Evolutionary conservation across 345 rosid species (phyloP).

Genomic region (Acer campestre): DNA sequence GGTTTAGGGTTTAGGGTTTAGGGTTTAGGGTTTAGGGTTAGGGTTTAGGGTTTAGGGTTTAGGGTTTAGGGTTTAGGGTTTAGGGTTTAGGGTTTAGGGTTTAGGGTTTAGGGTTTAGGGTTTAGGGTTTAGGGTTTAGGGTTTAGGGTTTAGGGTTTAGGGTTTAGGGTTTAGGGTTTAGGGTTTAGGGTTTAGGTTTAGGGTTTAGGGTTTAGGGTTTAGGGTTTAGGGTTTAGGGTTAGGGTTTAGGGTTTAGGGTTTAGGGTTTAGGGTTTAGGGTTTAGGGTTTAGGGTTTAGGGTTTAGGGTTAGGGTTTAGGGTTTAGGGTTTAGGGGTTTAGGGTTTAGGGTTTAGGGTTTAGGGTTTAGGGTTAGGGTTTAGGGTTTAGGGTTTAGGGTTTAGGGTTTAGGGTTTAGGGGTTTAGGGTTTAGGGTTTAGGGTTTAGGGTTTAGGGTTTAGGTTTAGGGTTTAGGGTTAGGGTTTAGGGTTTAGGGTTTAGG

Average conservation of each 20-base stretch:
- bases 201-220: slow-evolving; percentile 9
- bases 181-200: slow-evolving; percentile 6
- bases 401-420: slow-evolving; percentile 7
- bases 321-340: slow-evolving; percentile 2
- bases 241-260: slow-evolving; percentile 2
- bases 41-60: slow-evolving; percentile 3
- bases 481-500: slow-evolving; percentile 6
- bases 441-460: slow-evolving; percentile 6
- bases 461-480: slow-evolving; percentile 2
- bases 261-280: slow-evolving; percentile 2
- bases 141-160: slow-evolving; percentile 8
- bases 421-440: slow-evolving; percentile 16
- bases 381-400: slow-evolving; percentile 12
- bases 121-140: slow-evolving; percentile 14
- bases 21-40: slow-evolving; percentile 12
- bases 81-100: slow-evolving; percentile 10
- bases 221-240: slow-evolving; percentile 9
- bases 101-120: slow-evolving; percentile 6
- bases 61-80: slow-evolving; percentile 5
- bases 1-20: slow-evolving; percentile 10
- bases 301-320: slow-evolving; percentile 13
- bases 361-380: slow-evolving; percentile 14
- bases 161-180: slow-evolving; percentile 10
- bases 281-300: slow-evolving; percentile 9
- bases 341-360: slow-evolving; percentile 13